Conservation (phyloP, 2,329 filamentous ascomycete species). For the Fusarium algeriense region DNA sequence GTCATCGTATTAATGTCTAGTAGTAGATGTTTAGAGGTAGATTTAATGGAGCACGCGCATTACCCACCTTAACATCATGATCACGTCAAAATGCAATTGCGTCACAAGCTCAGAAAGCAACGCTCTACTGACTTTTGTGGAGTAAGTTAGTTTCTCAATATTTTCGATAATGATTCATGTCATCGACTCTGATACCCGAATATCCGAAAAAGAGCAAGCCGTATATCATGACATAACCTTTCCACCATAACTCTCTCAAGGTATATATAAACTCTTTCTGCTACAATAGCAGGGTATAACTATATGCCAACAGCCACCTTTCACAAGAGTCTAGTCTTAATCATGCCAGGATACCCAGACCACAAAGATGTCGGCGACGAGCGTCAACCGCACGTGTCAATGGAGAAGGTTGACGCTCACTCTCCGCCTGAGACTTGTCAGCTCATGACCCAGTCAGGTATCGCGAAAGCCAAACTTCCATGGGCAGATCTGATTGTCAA, state of each 20-base stretch:
- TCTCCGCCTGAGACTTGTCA: not conserved
- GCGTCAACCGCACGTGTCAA: not conserved
- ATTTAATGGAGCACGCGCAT: not conserved
- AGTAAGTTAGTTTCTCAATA: not conserved
- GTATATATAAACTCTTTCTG: not conserved
- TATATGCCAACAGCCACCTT: too few species aligned
- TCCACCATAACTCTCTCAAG: not conserved
- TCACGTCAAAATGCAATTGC: not conserved
- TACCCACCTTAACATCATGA: constrained; percentile 1
- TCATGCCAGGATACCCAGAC: not conserved
- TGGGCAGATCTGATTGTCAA: not conserved
- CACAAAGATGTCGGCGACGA: not conserved
- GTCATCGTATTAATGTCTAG: constrained; percentile 33
- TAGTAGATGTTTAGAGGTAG: rapidly evolving
- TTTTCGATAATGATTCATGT: not conserved
- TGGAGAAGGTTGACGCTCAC: not conserved
- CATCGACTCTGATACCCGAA: too few species aligned
- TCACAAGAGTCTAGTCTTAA: too few species aligned
- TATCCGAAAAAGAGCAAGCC: not conserved
- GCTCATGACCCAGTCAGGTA: not conserved
- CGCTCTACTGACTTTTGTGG: rapidly evolving
- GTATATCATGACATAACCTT: not conserved
- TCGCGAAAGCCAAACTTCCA: not conserved
- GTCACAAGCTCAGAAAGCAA: not conserved
- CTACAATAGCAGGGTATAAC: too few species aligned